Evolutionary conservation across 805 yeast species (phyloP).

Genomic region (Metschnikowia lachancei): DNA sequence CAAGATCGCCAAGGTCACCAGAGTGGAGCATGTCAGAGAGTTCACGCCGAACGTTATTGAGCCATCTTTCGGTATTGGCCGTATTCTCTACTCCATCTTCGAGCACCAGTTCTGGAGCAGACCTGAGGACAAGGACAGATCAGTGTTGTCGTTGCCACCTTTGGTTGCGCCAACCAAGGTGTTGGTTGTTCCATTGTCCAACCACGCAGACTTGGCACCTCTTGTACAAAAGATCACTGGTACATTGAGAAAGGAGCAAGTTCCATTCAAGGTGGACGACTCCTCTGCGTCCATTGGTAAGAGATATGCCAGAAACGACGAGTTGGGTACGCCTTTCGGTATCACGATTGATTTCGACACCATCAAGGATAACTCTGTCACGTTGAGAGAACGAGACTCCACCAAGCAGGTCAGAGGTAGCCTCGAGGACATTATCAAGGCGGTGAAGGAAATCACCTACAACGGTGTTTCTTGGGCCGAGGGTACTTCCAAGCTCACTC

Average conservation of each 20-base stretch:
- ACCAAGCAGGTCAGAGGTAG: constrained; percentile 96
- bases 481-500: constrained; percentile 70
- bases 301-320: constrained; percentile 97
- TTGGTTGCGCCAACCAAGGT: constrained; percentile 97
- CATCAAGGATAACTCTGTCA: constrained; percentile 79
- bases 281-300: constrained; percentile 97
- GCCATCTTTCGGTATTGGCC: constrained; percentile 99
- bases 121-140: constrained; percentile 83
- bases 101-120: constrained; percentile 96
- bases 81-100: constrained; percentile 87
- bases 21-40: constrained; percentile 89
- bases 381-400: constrained; percentile 95
- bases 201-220: constrained; percentile 75
- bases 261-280: constrained; percentile 95
- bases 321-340: constrained; percentile 98
- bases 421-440: constrained; percentile 62
- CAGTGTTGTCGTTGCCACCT: constrained; percentile 88
- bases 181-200: constrained; percentile 88
- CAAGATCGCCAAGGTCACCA: constrained; percentile 71
- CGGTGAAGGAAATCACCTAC: constrained; percentile 74
- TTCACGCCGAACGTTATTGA: constrained; percentile 96
- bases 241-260: constrained; percentile 71
- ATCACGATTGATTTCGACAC: constrained; percentile 95
- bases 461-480: constrained; percentile 78
- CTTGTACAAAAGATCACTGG: constrained; percentile 67